Conservation (phyloP, 1,284 basidiomycete species). For the Microstroma glucosiphilum region DNA sequence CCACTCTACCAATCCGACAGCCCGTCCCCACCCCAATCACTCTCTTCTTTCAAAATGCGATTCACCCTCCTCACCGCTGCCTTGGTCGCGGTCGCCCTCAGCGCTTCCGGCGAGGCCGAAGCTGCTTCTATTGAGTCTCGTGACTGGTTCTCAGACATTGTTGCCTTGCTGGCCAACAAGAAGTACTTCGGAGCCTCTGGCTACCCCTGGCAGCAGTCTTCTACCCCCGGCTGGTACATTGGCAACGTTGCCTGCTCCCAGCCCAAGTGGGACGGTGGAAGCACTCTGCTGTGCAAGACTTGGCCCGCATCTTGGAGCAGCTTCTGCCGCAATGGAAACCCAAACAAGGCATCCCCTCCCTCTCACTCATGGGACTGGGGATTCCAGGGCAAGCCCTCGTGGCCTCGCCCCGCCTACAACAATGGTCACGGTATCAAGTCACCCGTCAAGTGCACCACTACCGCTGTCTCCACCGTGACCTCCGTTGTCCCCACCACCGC, state of each 20-base stretch:
- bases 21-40: too few species aligned
- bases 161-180: too few species aligned
- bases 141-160: too few species aligned
- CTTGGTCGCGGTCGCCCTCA: too few species aligned
- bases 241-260: constrained; percentile 2
- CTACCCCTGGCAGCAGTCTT: constrained; percentile 17
- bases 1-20: too few species aligned
- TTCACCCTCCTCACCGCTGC: too few species aligned
- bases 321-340: constrained; percentile 22
- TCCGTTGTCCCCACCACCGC: constrained; percentile 4
- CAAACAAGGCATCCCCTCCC: not conserved
- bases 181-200: constrained; percentile 3
- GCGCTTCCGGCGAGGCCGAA: too few species aligned
- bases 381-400: not conserved
- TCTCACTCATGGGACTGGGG: not conserved
- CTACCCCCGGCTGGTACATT: constrained; percentile 12
- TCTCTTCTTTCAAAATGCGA: too few species aligned
- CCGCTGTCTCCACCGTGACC: too few species aligned
- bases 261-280: constrained; percentile 23
- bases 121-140: too few species aligned
- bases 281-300: constrained; percentile 1
- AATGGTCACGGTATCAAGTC: too few species aligned
- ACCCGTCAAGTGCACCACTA: too few species aligned
- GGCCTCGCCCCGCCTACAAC: constrained; percentile 11
- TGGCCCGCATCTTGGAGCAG: constrained; percentile 9